Conservation (phyloP, 495 filamentous ascomycete genomes). For the Clavariopsis aquatica region DNA sequence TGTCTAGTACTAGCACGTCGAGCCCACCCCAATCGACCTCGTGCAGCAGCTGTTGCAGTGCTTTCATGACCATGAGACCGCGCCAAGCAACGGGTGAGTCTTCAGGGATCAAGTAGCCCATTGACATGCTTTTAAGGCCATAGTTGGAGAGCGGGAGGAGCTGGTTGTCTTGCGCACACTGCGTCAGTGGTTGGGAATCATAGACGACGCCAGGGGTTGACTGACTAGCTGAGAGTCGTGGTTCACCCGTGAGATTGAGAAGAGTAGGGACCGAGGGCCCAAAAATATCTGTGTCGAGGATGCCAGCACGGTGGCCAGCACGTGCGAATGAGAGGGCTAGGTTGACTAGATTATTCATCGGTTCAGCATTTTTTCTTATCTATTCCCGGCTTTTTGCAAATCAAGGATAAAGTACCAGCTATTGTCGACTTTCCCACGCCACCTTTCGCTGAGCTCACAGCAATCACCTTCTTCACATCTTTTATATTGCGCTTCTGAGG, state of each 20-base stretch:
- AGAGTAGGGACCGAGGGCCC: slow-evolving; percentile 93
- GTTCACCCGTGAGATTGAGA: slow-evolving; percentile 74
- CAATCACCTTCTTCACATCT: slow-evolving; percentile 82
- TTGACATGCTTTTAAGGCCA: slow-evolving; percentile 95
- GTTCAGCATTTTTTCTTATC: not conserved
- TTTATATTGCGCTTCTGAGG: slow-evolving; percentile 77
- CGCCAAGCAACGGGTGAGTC: slow-evolving; percentile 86
- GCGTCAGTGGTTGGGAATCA: not conserved
- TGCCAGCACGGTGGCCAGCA: slow-evolving; percentile 74
- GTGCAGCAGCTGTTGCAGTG: slow-evolving; percentile 89
- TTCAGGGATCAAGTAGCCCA: slow-evolving; percentile 86
- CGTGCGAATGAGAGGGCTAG: slow-evolving; percentile 82
- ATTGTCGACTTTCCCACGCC: slow-evolving; percentile 97
- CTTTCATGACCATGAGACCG: slow-evolving; percentile 96
- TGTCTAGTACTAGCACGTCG: slow-evolving; percentile 84
- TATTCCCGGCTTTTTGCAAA: not conserved
- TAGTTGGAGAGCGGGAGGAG: slow-evolving; percentile 91
- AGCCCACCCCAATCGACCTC: slow-evolving; percentile 86
- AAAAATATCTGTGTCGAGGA: slow-evolving; percentile 95
- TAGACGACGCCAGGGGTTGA: not conserved
- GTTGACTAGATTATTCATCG: slow-evolving; percentile 67
- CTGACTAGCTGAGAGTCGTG: slow-evolving; percentile 47
- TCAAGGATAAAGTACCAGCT: slow-evolving; percentile 55
- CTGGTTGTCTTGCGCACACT: slow-evolving; percentile 62
- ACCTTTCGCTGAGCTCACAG: slow-evolving; percentile 93